These are phyloP conservation scores for Solanum sparsipilum DNA, from an alignment of 257 asterid species.

Conservation along the genomic window DNA sequence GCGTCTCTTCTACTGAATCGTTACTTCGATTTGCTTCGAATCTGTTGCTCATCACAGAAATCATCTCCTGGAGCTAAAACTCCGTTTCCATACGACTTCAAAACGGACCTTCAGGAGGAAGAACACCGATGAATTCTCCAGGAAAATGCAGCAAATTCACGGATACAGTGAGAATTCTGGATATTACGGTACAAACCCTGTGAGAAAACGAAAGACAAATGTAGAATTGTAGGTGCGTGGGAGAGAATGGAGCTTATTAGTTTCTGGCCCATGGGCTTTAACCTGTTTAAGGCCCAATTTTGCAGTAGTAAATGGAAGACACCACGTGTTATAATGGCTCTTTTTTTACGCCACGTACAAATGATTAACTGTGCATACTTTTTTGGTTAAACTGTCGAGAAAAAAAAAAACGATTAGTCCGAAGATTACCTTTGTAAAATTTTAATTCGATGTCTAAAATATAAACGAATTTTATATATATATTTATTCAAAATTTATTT, in stretches of 20 bases:
- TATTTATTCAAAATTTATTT: too few relatives aligned
- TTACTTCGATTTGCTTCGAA: constrained; percentile 10
- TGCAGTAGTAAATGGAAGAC: background rate
- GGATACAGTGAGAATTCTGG: background rate
- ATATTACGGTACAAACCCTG: constrained; percentile 11
- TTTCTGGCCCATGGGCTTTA: background rate
- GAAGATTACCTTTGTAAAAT: too few relatives aligned
- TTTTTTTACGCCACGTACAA: background rate
- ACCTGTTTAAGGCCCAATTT: background rate
- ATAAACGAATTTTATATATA: too few relatives aligned
- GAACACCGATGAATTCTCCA: background rate
- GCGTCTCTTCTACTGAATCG: background rate
- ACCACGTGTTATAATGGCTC: background rate
- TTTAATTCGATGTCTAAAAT: too few relatives aligned
- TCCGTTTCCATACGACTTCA: background rate
- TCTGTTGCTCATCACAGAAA: constrained; percentile 23
- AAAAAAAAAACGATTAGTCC: too few relatives aligned
- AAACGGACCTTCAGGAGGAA: background rate
- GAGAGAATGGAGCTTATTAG: background rate
- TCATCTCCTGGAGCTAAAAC: constrained; percentile 2
- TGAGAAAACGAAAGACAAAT: background rate
- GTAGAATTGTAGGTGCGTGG: background rate
- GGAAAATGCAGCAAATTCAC: background rate
- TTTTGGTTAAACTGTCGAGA: background rate
- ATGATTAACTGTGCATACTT: background rate